phyloP scores from a whole-genome alignment of 106 monocot genomes.

The Cymbidium sinense region DNA sequence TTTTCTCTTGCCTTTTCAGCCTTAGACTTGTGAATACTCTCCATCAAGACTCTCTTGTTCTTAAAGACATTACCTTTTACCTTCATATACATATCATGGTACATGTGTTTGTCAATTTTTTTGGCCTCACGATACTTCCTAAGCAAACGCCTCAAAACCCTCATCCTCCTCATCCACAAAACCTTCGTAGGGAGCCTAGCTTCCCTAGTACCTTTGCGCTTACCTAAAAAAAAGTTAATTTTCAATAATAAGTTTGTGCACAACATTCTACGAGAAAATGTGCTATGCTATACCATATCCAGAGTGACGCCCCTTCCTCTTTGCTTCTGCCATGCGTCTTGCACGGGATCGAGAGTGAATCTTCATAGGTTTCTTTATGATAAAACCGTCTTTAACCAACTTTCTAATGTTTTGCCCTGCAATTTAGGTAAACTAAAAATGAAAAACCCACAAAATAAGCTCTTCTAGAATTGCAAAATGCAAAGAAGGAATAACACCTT shows the following conservation, averaged over 20 bases:
- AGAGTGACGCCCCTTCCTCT: conserved; percentile 46
- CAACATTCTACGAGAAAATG: neutral
- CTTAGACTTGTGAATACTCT: conserved; percentile 56
- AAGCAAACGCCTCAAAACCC: conserved; percentile 35
- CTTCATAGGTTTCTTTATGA: conserved; percentile 31
- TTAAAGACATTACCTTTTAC: conserved; percentile 53
- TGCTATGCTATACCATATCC: conserved; percentile 25
- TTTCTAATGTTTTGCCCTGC: conserved; percentile 46
- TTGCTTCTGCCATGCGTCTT: conserved; percentile 28
- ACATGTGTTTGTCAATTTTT: conserved; percentile 56
- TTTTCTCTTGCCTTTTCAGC: conserved; percentile 50
- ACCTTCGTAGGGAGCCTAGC: conserved; percentile 50
- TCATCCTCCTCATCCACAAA: conserved; percentile 50
- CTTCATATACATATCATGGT: conserved; percentile 52
- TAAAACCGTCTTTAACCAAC: conserved; percentile 36
- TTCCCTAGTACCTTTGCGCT: conserved; percentile 46
- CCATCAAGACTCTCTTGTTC: conserved; percentile 52
- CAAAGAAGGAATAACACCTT: neutral
- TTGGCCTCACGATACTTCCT: conserved; percentile 40
- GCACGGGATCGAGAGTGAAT: conserved; percentile 45
- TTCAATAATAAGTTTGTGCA: neutral
- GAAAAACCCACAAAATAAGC: neutral
- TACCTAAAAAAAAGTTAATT: conserved; percentile 20
- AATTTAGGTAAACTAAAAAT: neutral
- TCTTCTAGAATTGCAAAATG: neutral